Evolutionary conservation across 2,329 filamentous ascomycete genomes (phyloP), one percentile per base, ranked within the genome.

Genomic region (Penicillium freii): DNA sequence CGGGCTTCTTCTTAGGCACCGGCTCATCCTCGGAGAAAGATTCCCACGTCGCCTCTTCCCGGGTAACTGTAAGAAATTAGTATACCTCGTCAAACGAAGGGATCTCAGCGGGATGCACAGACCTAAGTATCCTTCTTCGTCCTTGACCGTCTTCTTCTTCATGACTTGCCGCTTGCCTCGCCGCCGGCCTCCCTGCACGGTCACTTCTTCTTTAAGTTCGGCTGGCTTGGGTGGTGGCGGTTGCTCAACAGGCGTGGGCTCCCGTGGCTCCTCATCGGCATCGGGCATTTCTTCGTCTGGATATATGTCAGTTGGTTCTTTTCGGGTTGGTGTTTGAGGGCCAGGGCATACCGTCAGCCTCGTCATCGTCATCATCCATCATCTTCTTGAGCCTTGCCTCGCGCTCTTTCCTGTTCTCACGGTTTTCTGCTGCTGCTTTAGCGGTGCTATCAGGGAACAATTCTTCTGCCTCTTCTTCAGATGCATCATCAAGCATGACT

Each of bases 21-120:
- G 87, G 84, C 63, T 96, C 92, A 62, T 96, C 92, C 71, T 97
- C 92, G 0, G 91, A 96, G 77, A 95, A 96, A 0, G 89, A 93
- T 73, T 97, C 92, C 92, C 92, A 97, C 0, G 82, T 88, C 0
- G 84, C 77, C 69, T 96, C 91, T 74, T 95, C 90, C 63, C 88
- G 88, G 2, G 92, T 96, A 33, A 96, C 92, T 94, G 66, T 39
- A 60, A 13, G 19, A n/a, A 17, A 44, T 67, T 45, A 65, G 62
- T 56, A 54, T 19, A 44, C 27, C 33, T 11, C 7, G 27, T 21
- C 34, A 13, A 40, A n/a, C n/a, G n/a, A n/a, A 43, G 1, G n/a
- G 38, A 23, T 10, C 42, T 27, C 11, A 36, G 17, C 15, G 13
- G n/a, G 48, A 48, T 13, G 11, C 23, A 7, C 27, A 21, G 23